A percentile compares a stretch with the other conserved stretches of the same genome.
phyloP scores from a whole-genome alignment of 805 yeast genomes.

The Candida quercuum region DNA sequence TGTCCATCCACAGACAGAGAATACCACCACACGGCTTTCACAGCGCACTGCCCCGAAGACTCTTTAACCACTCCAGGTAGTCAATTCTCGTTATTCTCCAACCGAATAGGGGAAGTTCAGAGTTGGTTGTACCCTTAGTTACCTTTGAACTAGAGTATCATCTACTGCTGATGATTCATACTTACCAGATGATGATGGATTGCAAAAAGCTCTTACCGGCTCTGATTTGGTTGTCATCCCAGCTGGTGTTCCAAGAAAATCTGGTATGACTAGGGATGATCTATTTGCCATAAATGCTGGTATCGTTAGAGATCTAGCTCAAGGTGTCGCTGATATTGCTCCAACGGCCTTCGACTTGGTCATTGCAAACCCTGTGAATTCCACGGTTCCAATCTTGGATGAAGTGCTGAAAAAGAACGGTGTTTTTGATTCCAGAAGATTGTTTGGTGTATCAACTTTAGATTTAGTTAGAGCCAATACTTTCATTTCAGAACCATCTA shows the following conservation, averaged over 20 bases:
- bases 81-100: too few species aligned
- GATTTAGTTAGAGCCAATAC: too few species aligned
- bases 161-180: too few species aligned
- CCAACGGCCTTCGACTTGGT: conserved; percentile 64
- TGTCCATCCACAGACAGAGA: too few species aligned
- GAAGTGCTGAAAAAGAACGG: conserved; percentile 71
- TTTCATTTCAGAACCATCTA: conserved; percentile 25
- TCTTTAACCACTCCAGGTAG: too few species aligned
- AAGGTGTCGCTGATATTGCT: conserved; percentile 57
- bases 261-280: too few species aligned
- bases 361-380: conserved; percentile 80
- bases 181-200: too few species aligned
- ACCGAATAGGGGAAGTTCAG: too few species aligned
- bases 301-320: conserved; percentile 71
- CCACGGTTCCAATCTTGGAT: conserved; percentile 78
- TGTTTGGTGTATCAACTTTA: conserved; percentile 86
- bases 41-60: too few species aligned
- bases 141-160: too few species aligned
- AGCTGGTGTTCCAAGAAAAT: conserved; percentile 87
- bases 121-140: too few species aligned
- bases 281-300: conserved; percentile 79
- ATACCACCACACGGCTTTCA: too few species aligned
- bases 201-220: conserved; percentile 64
- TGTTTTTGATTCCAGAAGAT: conserved; percentile 67
- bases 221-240: conserved; percentile 86